Evolutionary conservation across 1,139 yeast species (phyloP).

Genomic region (Kodamaea sp.): DNA sequence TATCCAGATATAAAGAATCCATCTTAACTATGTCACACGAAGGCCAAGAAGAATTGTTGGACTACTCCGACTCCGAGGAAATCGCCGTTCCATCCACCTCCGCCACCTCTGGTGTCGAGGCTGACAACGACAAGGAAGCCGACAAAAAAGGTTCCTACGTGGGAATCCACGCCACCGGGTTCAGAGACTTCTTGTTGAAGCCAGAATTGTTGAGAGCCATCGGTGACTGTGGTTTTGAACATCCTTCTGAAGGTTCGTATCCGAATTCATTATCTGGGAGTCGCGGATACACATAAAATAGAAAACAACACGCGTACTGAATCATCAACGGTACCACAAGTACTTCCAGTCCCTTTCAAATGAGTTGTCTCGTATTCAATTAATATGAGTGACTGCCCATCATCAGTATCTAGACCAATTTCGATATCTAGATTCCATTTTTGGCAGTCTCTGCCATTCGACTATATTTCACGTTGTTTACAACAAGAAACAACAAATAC

Average conservation of each 20-base stretch:
- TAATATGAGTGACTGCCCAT: too few species aligned
- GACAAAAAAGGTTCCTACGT: slow-evolving; percentile 97
- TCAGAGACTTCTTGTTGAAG: slow-evolving; percentile 94
- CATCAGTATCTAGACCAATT: too few species aligned
- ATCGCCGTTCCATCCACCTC: slow-evolving; percentile 75
- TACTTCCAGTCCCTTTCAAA: too few species aligned
- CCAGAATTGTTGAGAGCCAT: slow-evolving; percentile 97
- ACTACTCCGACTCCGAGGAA: slow-evolving; percentile 97
- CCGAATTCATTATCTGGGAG: background rate
- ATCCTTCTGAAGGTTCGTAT: slow-evolving; percentile 96
- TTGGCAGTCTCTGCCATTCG: too few species aligned
- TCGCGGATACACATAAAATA: slow-evolving; percentile 1
- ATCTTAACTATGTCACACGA: slow-evolving; percentile 67
- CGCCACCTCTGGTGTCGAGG: slow-evolving; percentile 54
- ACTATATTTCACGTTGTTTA: too few species aligned
- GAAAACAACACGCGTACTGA: slow-evolving; percentile 3
- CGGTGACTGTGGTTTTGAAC: slow-evolving; percentile 99
- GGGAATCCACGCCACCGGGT: slow-evolving; percentile 97
- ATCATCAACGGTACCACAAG: too few species aligned
- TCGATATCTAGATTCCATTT: too few species aligned
- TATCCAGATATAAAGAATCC: too few species aligned
- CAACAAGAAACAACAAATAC: too few species aligned
- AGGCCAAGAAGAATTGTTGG: slow-evolving; percentile 98
- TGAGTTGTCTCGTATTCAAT: too few species aligned
- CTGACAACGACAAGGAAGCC: slow-evolving; percentile 47